Evolutionary conservation across 2,329 filamentous ascomycete genomes (phyloP), one percentile per base, ranked within the genome.

Genomic region (Thelonectria blattea): DNA sequence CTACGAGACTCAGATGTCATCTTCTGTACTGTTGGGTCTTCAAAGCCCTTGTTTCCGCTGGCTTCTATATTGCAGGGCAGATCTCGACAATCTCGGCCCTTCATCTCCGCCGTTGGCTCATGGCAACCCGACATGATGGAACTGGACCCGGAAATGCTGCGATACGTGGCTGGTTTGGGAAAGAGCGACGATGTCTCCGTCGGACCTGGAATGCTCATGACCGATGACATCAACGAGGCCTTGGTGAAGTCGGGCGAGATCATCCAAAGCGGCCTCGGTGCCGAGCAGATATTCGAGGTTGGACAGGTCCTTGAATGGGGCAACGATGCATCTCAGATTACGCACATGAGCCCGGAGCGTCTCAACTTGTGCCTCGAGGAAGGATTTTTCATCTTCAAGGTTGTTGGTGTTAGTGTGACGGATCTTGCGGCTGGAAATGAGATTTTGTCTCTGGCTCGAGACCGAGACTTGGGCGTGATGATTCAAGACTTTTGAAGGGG

Each of bases 171-270:
- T 12, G 34, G 12, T 2, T 20, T 55, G 11, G 27, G 22, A 5
- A 62, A 58, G 43, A 14, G 4, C 11, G 60, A 61, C 8, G 61
- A 37, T 1, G 50, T 47, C 1, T 41, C 1, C 1, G 61, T 55
- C 2, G 32, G 18, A 0, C 3, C 18, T 0, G 32, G 66, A 0
- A 60, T 57, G 2, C 72, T 85, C 18, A 75, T 82, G 11, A 82
- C 84, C 9, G 83, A 85, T 66, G 87, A 82, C 52, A 79, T 88
- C 0, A 83, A 87, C 15, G 85, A 84, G 2, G 86, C 85, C 56
- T 72, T 90, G 18, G 80, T 83, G 60, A 86, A 90, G 66, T 86
- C 88, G 0, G 89, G 89, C 0, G 89, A 91, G 72, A 75, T 91
- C 7, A 83, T 90, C 9, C 82, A 88, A 73, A 87, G 87, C 0